phyloP scores from a whole-genome alignment of 2,329 filamentous ascomycete species.

The Dothistroma septosporum region DNA sequence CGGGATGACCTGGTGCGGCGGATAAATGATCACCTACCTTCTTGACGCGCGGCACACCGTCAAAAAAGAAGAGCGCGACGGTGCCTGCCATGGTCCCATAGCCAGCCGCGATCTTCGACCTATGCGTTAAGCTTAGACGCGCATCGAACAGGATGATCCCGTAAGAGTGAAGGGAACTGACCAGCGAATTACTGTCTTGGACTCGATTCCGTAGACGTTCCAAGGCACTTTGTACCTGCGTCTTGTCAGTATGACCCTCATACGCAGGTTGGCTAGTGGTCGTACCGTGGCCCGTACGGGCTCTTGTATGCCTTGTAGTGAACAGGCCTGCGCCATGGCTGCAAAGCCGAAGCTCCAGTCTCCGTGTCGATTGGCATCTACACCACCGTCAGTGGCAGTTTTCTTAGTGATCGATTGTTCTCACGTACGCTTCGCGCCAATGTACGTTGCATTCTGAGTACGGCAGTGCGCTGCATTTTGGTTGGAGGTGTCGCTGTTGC shows the following conservation, averaged over 20 bases:
- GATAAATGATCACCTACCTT: not conserved
- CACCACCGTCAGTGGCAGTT: not conserved
- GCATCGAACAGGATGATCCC: too few species aligned
- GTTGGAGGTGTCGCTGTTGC: not conserved
- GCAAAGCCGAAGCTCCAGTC: constrained; percentile 18
- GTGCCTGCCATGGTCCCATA: constrained; percentile 56
- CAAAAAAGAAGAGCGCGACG: constrained; percentile 61
- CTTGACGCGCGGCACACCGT: constrained; percentile 48
- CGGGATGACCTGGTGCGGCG: not conserved
- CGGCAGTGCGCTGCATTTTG: not conserved
- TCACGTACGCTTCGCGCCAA: not conserved
- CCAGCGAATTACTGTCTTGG: constrained; percentile 41
- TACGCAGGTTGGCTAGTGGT: constrained; percentile 13
- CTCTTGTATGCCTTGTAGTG: constrained; percentile 51
- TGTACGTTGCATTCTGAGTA: not conserved
- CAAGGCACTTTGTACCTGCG: constrained; percentile 47
- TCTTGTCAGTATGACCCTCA: not conserved
- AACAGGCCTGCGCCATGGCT: constrained; percentile 33
- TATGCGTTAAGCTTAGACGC: not conserved
- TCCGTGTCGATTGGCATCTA: constrained; percentile 2
- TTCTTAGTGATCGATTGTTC: not conserved
- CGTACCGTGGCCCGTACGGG: constrained; percentile 56
- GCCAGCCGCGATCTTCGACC: constrained; percentile 40
- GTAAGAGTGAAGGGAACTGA: constrained; percentile 20
- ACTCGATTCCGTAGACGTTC: constrained; percentile 49